Percentiles rank a stretch among this genome's conserved stretches.
Conservation (phyloP, 208 protist species). For the Wallacemonas sp. region DNA sequence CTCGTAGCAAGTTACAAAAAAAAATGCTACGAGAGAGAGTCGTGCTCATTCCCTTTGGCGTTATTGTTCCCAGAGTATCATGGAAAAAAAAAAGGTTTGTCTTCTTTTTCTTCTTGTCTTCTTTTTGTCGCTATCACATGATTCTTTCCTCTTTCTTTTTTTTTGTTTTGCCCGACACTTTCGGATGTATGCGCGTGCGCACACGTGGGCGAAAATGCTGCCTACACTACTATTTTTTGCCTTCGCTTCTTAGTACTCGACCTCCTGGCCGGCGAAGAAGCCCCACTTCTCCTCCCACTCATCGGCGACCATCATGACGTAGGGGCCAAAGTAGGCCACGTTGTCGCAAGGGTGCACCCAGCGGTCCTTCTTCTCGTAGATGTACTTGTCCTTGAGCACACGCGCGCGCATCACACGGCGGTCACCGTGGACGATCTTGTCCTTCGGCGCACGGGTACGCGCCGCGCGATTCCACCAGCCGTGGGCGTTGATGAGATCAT, state of each 20-base stretch:
- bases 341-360: constrained; percentile 92
- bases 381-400: constrained; percentile 92
- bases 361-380: constrained; percentile 88
- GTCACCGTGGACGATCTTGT: constrained; percentile 87
- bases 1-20: too few species aligned
- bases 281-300: constrained; percentile 95
- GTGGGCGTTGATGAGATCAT: constrained; percentile 91
- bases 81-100: not conserved
- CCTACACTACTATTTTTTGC: constrained; percentile 3
- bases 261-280: constrained; percentile 91
- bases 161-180: not conserved
- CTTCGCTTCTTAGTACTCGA: constrained; percentile 90
- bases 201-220: constrained; percentile 1
- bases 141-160: not conserved
- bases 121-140: constrained; percentile 1
- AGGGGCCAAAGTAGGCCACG: constrained; percentile 89
- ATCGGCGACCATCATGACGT: constrained; percentile 92
- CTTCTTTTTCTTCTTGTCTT: not conserved
- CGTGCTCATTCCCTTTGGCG: too few species aligned
- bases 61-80: too few species aligned
- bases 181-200: not conserved
- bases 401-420: constrained; percentile 87
- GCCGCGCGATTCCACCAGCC: constrained; percentile 90
- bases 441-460: constrained; percentile 82
- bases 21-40: too few species aligned